Conservation (phyloP, 306 rosid species). For the Cucumis hystrix region DNA sequence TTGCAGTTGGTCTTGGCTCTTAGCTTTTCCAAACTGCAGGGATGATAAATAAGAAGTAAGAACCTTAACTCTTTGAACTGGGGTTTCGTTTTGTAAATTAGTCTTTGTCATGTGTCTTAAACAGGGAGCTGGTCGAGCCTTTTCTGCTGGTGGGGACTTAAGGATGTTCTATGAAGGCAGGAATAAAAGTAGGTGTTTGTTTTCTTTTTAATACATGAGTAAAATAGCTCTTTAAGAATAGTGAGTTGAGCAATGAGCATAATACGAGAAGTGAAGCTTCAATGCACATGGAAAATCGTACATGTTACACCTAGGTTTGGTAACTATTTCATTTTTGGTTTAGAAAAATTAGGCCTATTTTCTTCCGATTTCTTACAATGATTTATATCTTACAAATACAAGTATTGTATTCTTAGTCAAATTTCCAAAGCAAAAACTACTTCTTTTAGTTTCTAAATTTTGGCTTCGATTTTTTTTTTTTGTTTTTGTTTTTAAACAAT, state of each 20-base stretch:
- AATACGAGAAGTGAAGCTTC: background rate
- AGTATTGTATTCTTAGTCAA: no score
- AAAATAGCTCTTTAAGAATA: background rate
- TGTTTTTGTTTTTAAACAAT: no score
- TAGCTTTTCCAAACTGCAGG: background rate
- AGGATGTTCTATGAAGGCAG: constrained; percentile 77
- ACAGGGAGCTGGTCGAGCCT: constrained; percentile 91
- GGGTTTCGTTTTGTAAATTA: background rate
- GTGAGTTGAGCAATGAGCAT: background rate
- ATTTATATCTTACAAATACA: no score
- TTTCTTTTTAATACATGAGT: background rate
- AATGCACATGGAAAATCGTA: background rate
- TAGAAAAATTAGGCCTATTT: no score
- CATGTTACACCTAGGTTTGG: background rate
- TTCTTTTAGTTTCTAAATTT: no score
- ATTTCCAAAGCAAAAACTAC: no score
- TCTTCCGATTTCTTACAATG: no score
- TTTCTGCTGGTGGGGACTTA: constrained; percentile 90
- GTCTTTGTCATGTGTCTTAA: background rate
- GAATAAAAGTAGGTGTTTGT: constrained; percentile 33
- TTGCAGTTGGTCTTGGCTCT: background rate
- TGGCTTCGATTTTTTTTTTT: no score
- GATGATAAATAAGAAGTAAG: background rate
- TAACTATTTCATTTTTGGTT: no score
- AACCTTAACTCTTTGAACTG: background rate